A percentile compares a stretch with the other conserved stretches of the same genome.
phyloP scores from a whole-genome alignment of 495 filamentous ascomycete species.

The Neurospora tetrasperma region DNA sequence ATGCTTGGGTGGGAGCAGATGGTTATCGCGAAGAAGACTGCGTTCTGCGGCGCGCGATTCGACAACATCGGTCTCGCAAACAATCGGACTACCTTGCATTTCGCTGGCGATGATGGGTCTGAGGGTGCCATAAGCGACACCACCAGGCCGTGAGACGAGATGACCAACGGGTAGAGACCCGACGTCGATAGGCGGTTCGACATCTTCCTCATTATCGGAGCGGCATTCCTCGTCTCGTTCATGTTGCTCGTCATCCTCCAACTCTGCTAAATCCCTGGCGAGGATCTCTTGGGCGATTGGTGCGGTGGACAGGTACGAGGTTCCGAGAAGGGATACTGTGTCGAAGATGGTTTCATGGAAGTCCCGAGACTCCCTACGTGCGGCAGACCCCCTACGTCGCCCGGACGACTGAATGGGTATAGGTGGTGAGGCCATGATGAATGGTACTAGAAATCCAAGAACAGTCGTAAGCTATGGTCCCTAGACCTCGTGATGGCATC shows the following conservation, averaged over 20 bases:
- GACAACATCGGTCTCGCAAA: constrained; percentile 34
- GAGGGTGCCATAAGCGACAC: constrained; percentile 51
- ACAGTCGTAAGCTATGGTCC: not conserved
- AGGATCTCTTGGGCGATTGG: constrained; percentile 59
- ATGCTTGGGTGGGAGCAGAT: constrained; percentile 58
- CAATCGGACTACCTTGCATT: constrained; percentile 45
- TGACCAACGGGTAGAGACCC: constrained; percentile 24
- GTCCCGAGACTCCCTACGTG: not conserved
- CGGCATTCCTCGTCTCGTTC: constrained; percentile 12
- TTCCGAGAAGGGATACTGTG: constrained; percentile 29
- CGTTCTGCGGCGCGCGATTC: constrained; percentile 62
- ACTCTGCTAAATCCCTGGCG: constrained; percentile 55
- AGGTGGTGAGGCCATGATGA: not conserved
- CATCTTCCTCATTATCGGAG: constrained; percentile 26
- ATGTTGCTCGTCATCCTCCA: constrained; percentile 33
- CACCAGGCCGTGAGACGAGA: constrained; percentile 57
- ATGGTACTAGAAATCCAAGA: not conserved
- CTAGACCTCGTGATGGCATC: not conserved
- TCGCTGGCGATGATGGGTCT: constrained; percentile 33
- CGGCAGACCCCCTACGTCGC: not conserved
- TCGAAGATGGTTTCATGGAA: constrained; percentile 1
- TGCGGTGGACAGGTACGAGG: constrained; percentile 27
- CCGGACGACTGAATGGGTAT: not conserved
- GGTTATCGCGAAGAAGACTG: constrained; percentile 66
- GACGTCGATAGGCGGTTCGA: constrained; percentile 13